phyloP scores from a whole-genome alignment of 805 yeast genomes.

The Kodamaea fukazawae region DNA sequence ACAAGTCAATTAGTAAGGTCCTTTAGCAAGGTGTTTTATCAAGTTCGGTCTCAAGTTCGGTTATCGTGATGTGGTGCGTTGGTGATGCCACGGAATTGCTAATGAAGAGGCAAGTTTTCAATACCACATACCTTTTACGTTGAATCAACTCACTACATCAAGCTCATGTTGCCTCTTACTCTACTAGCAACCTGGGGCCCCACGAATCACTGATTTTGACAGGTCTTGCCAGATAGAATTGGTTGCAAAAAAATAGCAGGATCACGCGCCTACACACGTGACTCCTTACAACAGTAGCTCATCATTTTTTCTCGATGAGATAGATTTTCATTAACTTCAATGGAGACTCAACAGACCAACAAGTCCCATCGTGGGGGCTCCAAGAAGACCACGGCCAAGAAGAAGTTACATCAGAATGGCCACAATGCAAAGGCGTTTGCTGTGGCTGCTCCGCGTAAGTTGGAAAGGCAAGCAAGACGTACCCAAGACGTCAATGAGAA shows the following conservation, averaged over 20 bases:
- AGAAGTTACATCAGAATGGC: conserved; percentile 86
- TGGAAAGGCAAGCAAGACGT: conserved; percentile 80
- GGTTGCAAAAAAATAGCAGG: conserved; percentile 4
- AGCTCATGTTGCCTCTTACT: too few relatives aligned
- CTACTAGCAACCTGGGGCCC: too few relatives aligned
- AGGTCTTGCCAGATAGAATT: too few relatives aligned
- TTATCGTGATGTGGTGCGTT: too few relatives aligned
- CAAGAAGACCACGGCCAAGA: conserved; percentile 61
- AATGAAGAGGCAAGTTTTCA: too few relatives aligned
- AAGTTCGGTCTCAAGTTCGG: too few relatives aligned
- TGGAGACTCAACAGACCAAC: conserved; percentile 55
- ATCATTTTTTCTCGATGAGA: conserved; percentile 10
- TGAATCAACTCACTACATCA: too few relatives aligned
- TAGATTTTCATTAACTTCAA: conserved; percentile 7
- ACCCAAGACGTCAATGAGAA: conserved; percentile 80
- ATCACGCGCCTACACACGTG: neutral
- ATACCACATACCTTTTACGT: too few relatives aligned
- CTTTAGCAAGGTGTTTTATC: too few relatives aligned
- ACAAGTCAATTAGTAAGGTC: too few relatives aligned
- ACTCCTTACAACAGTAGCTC: conserved; percentile 1
- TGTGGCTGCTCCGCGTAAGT: conserved; percentile 67
- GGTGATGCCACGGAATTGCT: too few relatives aligned
- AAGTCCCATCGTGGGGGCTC: conserved; percentile 71
- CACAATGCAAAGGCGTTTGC: conserved; percentile 45
- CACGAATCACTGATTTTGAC: too few relatives aligned